Percentiles rank a stretch among this genome's conserved stretches.
These are phyloP conservation scores for Nakaseomyces glabratus DNA, from an alignment of 1,139 yeast genomes.

Conservation along the genomic window DNA sequence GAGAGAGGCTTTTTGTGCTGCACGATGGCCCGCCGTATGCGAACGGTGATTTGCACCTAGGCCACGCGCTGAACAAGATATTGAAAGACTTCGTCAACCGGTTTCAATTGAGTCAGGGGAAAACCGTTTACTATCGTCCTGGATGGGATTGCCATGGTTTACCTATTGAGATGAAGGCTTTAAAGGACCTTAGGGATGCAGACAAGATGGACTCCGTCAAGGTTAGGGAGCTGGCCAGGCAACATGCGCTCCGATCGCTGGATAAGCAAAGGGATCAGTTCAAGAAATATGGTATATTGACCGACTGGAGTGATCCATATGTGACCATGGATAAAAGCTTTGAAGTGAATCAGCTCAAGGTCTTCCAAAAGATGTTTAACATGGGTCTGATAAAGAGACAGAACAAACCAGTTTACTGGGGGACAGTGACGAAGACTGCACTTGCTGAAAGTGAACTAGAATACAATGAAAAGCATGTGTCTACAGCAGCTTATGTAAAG, in stretches of 20 bases:
- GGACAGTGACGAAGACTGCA: slow-evolving; percentile 88
- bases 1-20: slow-evolving; percentile 45
- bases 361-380: slow-evolving; percentile 58
- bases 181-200: slow-evolving; percentile 31
- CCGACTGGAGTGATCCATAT: slow-evolving; percentile 69
- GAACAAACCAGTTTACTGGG: slow-evolving; percentile 95
- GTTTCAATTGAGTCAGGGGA: slow-evolving; percentile 54
- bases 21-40: slow-evolving; percentile 99
- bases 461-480: slow-evolving; percentile 62
- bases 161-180: slow-evolving; percentile 86
- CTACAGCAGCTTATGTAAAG: slow-evolving; percentile 62
- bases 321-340: slow-evolving; percentile 61
- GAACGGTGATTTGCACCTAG: slow-evolving; percentile 85
- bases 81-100: slow-evolving; percentile 79
- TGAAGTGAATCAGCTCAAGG: slow-evolving; percentile 63
- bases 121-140: slow-evolving; percentile 61
- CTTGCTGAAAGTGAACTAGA: slow-evolving; percentile 94
- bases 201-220: slow-evolving; percentile 39
- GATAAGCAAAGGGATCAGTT: slow-evolving; percentile 56
- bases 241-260: slow-evolving; percentile 60
- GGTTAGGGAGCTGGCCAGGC: slow-evolving; percentile 54
- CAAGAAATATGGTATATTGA: slow-evolving; percentile 64
- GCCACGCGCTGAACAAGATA: slow-evolving; percentile 87
- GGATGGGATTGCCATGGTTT: slow-evolving; percentile 99
- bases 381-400: slow-evolving; percentile 71